Evolutionary conservation across 345 rosid genomes (phyloP), one percentile per base, ranked within the genome.

Genomic region (Viola odorata): DNA sequence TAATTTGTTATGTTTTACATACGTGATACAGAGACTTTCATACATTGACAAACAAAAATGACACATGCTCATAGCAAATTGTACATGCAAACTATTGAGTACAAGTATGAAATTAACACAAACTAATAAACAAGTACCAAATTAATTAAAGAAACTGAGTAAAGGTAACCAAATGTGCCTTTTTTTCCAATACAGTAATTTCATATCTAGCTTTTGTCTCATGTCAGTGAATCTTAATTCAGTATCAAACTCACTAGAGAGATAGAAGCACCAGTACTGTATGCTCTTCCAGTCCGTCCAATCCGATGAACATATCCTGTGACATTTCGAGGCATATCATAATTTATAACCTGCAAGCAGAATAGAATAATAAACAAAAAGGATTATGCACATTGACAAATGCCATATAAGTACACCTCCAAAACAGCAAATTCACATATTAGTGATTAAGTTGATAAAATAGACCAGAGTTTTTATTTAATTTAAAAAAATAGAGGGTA

Each of bases 211-310:
- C 39, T 41, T 14, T 37, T 12, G 12, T 48, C n/a, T 12, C 56
- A 14, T 6, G 41, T 15, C 64, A 42, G 15, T 8, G 48, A 9
- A 15, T 53, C 13, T 42, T 53, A 44, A 64, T 55, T 38, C 16
- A 10, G 44, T 36, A 16, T 6, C 12, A 5, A 77, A 81, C 96
- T 84, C 69, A 92, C 98, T 44, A 92, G 84, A 63, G 94, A 89
- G 50, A 92, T 64, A 3, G 94, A 82, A 50, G 83, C 69, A 50
- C 96, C 96, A 13, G 78, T 84, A 61, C 67, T 77, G 71, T 81
- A 82, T 65, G 94, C 98, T 80, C 97, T 85, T 78, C 96, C 96
- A 65, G 97, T 87, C 41, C 96, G 90, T 60, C 98, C 96, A 81
- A 92, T 87, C 63, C 95, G 81, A 80, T 92, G 98, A 9, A 87